These are phyloP conservation scores for Botrytis fabae DNA, from an alignment of 2,329 filamentous ascomycete species.

Conservation along the genomic window DNA sequence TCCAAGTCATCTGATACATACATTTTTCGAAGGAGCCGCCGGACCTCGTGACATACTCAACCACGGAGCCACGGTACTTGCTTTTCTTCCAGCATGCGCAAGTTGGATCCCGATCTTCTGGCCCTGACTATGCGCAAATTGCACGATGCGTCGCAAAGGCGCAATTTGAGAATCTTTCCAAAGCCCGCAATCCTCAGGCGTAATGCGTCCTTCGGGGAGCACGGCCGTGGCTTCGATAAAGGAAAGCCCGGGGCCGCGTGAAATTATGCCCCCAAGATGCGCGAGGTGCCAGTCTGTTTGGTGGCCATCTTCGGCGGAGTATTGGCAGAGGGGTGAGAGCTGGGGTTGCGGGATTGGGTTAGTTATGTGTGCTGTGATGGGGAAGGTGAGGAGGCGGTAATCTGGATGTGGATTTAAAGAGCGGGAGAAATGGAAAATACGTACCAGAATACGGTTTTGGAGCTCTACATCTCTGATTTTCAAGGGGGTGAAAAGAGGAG, in stretches of 20 bases:
- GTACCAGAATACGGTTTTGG: neutral
- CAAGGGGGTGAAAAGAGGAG: neutral
- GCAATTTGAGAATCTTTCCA: neutral
- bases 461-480: neutral
- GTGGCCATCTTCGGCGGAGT: neutral
- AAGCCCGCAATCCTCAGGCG: neutral
- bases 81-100: neutral
- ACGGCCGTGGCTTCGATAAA: neutral
- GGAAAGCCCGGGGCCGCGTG: neutral
- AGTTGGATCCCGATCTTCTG: neutral
- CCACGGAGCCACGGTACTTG: neutral
- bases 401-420: too few relatives aligned
- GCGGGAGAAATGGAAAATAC: neutral
- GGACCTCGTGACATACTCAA: neutral
- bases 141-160: neutral
- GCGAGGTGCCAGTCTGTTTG: neutral
- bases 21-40: neutral
- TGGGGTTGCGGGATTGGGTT: neutral
- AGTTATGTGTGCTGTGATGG: neutral
- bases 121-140: neutral
- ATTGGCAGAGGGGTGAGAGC: neutral
- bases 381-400: too few relatives aligned
- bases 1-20: neutral
- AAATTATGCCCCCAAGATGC: neutral
- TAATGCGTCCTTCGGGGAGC: neutral